Evolutionary conservation across 2,329 filamentous ascomycete genomes (phyloP).

Genomic region (Mariannaea sp.): DNA sequence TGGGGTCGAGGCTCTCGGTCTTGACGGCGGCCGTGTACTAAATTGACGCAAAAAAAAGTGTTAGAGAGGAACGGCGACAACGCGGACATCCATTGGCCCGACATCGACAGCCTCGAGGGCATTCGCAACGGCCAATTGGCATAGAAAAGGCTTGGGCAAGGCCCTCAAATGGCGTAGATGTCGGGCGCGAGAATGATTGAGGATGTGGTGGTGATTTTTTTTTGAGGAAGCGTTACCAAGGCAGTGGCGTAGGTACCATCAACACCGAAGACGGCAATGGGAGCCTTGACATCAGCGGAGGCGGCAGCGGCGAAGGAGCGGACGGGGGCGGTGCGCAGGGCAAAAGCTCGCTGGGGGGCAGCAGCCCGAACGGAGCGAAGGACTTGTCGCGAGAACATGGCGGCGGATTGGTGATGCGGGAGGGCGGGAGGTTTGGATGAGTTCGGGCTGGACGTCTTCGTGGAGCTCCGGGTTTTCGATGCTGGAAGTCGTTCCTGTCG

Average conservation of each 20-base stretch:
- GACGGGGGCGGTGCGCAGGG: conserved; percentile 56
- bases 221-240: conserved; percentile 69
- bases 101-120: conserved; percentile 18
- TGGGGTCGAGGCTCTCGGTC: conserved; percentile 81
- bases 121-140: conserved; percentile 32
- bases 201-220: too few relatives aligned
- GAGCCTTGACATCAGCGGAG: conserved; percentile 74
- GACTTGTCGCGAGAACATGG: conserved; percentile 66
- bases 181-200: conserved; percentile 16
- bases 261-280: conserved; percentile 89
- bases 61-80: conserved; percentile 31
- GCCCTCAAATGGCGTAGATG: not conserved
- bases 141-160: not conserved
- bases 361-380: conserved; percentile 61
- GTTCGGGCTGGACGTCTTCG: conserved; percentile 28
- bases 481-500: conserved; percentile 46
- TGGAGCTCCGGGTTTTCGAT: conserved; percentile 39
- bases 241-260: conserved; percentile 98
- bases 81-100: conserved; percentile 33
- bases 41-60: conserved; percentile 44
- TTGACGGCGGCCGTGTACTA: conserved; percentile 97
- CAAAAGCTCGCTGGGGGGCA: conserved; percentile 61
- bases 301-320: conserved; percentile 81
- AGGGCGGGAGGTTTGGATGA: conserved; percentile 25
- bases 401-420: conserved; percentile 24